Evolutionary conservation across 2,329 filamentous ascomycete genomes (phyloP).

Genomic region (Arthroderma uncinatum): DNA sequence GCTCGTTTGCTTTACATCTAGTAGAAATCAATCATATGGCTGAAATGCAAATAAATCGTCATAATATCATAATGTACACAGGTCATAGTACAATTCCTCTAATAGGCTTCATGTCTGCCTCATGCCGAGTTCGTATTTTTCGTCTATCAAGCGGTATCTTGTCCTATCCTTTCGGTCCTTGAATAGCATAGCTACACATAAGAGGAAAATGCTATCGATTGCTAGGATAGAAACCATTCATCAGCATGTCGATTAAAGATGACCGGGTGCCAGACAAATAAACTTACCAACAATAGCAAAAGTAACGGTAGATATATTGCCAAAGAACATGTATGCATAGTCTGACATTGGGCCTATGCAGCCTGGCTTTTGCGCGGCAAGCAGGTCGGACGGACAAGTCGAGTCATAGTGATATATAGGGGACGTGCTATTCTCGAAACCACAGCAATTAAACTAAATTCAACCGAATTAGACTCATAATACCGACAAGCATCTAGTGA

Average conservation of each 20-base stretch:
- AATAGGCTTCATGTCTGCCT: not conserved
- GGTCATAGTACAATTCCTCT: too few relatives aligned
- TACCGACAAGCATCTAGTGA: too few relatives aligned
- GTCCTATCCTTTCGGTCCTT: conserved; percentile 72
- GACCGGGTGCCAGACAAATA: too few relatives aligned
- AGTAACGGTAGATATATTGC: conserved; percentile 64
- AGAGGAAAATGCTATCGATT: conserved; percentile 55
- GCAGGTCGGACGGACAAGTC: conserved; percentile 57
- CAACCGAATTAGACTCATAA: not conserved
- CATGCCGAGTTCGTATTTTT: conserved; percentile 48
- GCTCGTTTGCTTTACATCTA: not conserved
- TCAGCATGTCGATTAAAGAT: not conserved
- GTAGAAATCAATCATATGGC: not conserved
- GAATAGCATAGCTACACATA: conserved; percentile 62
- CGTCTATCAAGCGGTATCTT: conserved; percentile 68
- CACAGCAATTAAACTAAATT: conserved; percentile 63
- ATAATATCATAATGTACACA: not conserved
- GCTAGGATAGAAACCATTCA: conserved; percentile 25
- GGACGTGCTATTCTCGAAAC: conserved; percentile 61
- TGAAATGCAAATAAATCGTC: not conserved
- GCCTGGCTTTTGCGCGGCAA: conserved; percentile 57
- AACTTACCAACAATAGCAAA: conserved; percentile 63
- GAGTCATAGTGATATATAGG: conserved; percentile 60
- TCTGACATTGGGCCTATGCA: conserved; percentile 57
- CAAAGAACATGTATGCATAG: conserved; percentile 60